Base-by-base conservation (phyloP, 192 early-diverging fungal genomes). In the Backusella tuberculispora region DNA sequence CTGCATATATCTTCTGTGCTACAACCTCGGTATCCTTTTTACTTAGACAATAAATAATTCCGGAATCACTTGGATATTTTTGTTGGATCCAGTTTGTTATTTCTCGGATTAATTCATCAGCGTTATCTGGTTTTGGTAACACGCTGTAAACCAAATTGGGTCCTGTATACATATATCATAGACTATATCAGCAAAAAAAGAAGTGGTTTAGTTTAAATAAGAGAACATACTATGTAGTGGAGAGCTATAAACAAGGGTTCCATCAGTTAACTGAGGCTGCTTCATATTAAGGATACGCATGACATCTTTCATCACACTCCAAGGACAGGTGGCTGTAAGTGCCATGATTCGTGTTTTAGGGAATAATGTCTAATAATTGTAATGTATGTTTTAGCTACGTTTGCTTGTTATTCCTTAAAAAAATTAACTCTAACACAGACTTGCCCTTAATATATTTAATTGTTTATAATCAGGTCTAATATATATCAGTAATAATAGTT, bases 281-380 rank as follows among this genome's bases (percentile, higher is more conserved):
- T 29, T 42, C 75, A 89, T 78, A 24, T 81, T 82, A n/a, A 90
- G 83, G 24, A 88, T 89, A 45, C 69, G 69, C 64, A 84, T 70
- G 21, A 89, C 85, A 77, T 83, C 84, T 37, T 80, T 73, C 72
- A 89, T 84, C 19, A 88, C 83, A 26, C 79, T 81, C 26, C 84
- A 85, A 29, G 88, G 85, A 29, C 87, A 89, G 1, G 93, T 96
- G 0, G 94, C 94, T 3, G 95, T 93, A 45, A 96, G 78, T 4
- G 93, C 94, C 80, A 93, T 89, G 56, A 96, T 79, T 1, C 89
- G 91, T 1, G 89, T 80, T 1, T 82, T 71, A 1, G 89, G 89
- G 71, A 92, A 94, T 40, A 83, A 40, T 42, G 80, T 81, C 70
- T 78, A 68, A 29, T 13, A 70, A 34, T 34, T 34, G 29, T 2